phyloP scores from a whole-genome alignment of 2,329 filamentous ascomycete genomes.

The Chrysoporthe cubensis region DNA sequence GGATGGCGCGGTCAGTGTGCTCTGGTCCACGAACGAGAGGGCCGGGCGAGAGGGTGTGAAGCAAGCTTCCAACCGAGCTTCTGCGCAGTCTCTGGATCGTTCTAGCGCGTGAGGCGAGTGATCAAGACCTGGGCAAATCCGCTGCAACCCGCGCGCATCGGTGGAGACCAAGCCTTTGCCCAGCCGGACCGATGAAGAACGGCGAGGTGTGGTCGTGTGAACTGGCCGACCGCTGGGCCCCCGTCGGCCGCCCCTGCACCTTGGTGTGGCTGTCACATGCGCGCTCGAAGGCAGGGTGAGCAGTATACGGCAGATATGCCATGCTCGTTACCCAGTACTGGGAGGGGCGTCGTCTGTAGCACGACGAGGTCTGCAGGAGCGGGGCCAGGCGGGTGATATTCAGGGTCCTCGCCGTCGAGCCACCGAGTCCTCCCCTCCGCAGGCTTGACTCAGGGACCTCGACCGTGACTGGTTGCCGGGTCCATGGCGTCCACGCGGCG shows the following conservation, averaged over 20 bases:
- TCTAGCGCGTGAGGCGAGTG: conserved; percentile 28
- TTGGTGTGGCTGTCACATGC: not conserved
- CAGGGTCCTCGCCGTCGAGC: conserved; percentile 3
- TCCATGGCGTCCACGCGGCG: not conserved
- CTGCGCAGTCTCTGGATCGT: conserved; percentile 8
- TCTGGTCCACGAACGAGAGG: conserved; percentile 1
- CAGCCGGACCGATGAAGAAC: not conserved
- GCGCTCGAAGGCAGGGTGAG: no score
- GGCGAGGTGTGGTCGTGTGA: not conserved
- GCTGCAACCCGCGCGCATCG: not conserved
- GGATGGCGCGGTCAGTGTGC: conserved; percentile 21
- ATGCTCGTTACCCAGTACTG: not conserved
- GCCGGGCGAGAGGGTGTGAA: conserved; percentile 22
- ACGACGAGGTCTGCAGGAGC: not conserved
- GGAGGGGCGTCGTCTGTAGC: not conserved
- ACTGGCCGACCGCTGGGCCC: not conserved
- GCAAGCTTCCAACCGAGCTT: conserved; percentile 27
- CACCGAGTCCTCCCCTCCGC: not conserved
- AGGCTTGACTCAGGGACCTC: not conserved
- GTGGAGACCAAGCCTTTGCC: not conserved
- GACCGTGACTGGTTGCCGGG: not conserved
- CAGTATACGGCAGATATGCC: no score
- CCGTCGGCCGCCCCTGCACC: not conserved
- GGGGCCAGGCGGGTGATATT: not conserved
- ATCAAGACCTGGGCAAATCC: not conserved